phyloP scores from a whole-genome alignment of 2,329 filamentous ascomycete genomes.

The Ophiostoma quercus region DNA sequence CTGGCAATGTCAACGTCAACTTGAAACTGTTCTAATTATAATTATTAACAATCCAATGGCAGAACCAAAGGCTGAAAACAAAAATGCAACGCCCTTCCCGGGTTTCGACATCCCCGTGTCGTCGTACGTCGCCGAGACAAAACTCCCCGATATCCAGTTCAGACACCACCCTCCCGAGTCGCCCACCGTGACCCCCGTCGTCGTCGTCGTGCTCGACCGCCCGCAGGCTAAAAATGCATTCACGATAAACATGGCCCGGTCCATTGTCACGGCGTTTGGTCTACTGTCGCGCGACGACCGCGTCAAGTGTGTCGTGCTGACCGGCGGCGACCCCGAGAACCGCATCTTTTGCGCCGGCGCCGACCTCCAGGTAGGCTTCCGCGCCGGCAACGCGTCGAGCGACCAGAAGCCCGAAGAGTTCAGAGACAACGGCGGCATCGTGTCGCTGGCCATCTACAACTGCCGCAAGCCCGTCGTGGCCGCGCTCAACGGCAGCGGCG shows the following conservation, averaged over 20 bases:
- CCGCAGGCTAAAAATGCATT: slow-evolving; percentile 65
- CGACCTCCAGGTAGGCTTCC: slow-evolving; percentile 41
- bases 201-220: slow-evolving; percentile 60
- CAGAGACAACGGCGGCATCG: slow-evolving; percentile 49
- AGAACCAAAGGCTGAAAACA: not conserved
- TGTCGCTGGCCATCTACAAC: slow-evolving; percentile 50
- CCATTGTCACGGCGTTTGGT: slow-evolving; percentile 52
- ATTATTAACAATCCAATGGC: not conserved
- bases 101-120: not conserved
- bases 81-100: slow-evolving; percentile 1
- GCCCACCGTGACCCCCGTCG: slow-evolving; percentile 52
- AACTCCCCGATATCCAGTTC: slow-evolving; percentile 43
- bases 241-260: slow-evolving; percentile 57
- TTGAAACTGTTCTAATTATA: too few relatives aligned
- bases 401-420: slow-evolving; percentile 33
- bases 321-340: slow-evolving; percentile 45
- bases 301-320: slow-evolving; percentile 51
- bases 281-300: slow-evolving; percentile 49
- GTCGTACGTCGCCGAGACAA: slow-evolving; percentile 39
- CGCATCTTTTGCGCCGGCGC: slow-evolving; percentile 55
- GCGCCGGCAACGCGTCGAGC: slow-evolving; percentile 16
- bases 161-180: slow-evolving; percentile 48
- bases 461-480: slow-evolving; percentile 56
- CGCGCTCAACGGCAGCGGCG: slow-evolving; percentile 55
- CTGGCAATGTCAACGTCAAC: too few relatives aligned